Conservation (phyloP, 805 yeast species). For the Torulaspora microellipsoides region DNA sequence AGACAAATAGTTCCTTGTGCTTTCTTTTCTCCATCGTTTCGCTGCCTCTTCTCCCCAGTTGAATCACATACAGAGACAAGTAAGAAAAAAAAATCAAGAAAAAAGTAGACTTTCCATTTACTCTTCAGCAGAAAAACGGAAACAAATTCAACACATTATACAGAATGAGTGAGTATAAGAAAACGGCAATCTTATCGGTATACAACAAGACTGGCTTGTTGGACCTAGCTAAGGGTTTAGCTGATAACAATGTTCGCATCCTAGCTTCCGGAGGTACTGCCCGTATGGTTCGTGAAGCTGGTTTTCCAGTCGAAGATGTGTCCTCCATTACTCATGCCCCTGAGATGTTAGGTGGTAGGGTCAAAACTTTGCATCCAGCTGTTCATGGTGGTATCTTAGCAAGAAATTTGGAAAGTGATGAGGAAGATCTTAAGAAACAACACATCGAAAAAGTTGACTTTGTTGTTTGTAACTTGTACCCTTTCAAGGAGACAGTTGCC, state of each 20-base stretch:
- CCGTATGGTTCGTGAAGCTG: conserved; percentile 88
- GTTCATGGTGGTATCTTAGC: conserved; percentile 98
- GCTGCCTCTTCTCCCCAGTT: too few species aligned
- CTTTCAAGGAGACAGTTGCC: conserved; percentile 95
- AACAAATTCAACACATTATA: neutral
- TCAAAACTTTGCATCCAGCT: conserved; percentile 97
- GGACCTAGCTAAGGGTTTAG: conserved; percentile 93
- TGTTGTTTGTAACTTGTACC: conserved; percentile 96
- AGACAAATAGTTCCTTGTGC: too few species aligned
- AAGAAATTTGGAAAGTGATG: conserved; percentile 86
- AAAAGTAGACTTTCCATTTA: too few species aligned
- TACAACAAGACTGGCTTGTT: conserved; percentile 95
- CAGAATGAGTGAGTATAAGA: conserved; percentile 38
- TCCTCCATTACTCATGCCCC: conserved; percentile 96
- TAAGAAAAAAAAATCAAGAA: too few species aligned
- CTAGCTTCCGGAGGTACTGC: conserved; percentile 99
- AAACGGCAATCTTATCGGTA: conserved; percentile 94
- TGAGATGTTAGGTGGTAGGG: conserved; percentile 98
- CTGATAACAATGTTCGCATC: conserved; percentile 81
- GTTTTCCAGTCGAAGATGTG: conserved; percentile 96
- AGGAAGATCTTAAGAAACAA: conserved; percentile 80
- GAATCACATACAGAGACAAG: too few species aligned
- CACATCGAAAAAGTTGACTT: conserved; percentile 93
- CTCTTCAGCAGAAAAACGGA: too few species aligned
- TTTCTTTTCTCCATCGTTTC: too few species aligned